Evolutionary conservation across 306 rosid genomes (phyloP), one percentile per base, ranked within the genome.

Genomic region (Sophora flavescens): DNA sequence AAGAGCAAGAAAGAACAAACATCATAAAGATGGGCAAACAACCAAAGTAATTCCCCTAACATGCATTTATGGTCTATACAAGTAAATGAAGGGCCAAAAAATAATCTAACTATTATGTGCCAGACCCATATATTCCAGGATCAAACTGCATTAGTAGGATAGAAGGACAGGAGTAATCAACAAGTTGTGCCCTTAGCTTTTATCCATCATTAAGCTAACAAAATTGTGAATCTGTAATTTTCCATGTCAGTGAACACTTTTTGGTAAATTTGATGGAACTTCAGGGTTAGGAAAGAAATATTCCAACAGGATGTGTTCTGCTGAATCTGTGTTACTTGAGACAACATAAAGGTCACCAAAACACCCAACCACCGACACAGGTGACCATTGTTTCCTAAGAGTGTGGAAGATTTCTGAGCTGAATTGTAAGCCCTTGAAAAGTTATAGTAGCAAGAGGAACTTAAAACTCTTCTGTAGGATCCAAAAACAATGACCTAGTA

Each of bases 321-420:
- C 77, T 28, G 44, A 26, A 17, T 56, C 54, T 45, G 5, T 53
- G 35, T 58, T 17, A 44, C 10, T 41, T 6, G 44, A 54, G 57
- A 36, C 77, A 76, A 32, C 4, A 81, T 30, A 62, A 30, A 56
- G 8, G 18, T 64, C 72, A n/a, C 72, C n/a, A 60, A 35, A 35
- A 8, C 14, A 22, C 41, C 41, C 18, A 35, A 14, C 22, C 26
- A 71, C 44, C 44, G 22, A 17, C 22, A 28, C 11, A 50, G 33
- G 26, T 26, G 33, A 35, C 33, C 53, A 3, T 4, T 45, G 62
- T 68, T 17, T 58, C 63, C 56, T 48, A 14, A 11, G 0, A 47
- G 26, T 5, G 60, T 26, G n/a, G 14, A 35, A 18, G 41, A 47
- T 57, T 62, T 64, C 35, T 18, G 70, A 44, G 57, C n/a, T 52